Percentiles rank a stretch among this genome's conserved stretches.
These are phyloP conservation scores for Pichia sp. DNA, from an alignment of 1,139 yeast species.

Conservation along the genomic window DNA sequence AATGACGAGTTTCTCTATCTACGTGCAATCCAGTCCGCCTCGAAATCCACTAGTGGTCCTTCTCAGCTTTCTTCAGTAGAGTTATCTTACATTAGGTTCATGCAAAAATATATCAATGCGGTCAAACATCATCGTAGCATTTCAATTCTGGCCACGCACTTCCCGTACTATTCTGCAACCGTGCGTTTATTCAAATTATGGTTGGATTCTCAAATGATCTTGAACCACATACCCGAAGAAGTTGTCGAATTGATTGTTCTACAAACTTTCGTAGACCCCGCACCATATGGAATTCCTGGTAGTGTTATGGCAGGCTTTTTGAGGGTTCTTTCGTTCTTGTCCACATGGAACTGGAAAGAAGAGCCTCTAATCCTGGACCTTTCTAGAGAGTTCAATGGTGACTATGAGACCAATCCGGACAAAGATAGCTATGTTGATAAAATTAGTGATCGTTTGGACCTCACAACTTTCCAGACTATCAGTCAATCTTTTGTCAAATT, in stretches of 20 bases:
- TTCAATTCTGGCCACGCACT: constrained; percentile 65
- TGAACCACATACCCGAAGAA: constrained; percentile 71
- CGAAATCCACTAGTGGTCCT: constrained; percentile 32
- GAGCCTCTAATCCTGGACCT: constrained; percentile 78
- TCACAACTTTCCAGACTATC: constrained; percentile 59
- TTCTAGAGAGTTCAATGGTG: constrained; percentile 39
- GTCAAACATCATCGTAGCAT: constrained; percentile 82
- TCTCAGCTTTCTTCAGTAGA: constrained; percentile 59
- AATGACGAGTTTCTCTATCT: constrained; percentile 73
- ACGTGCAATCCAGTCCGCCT: constrained; percentile 60
- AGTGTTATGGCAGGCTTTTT: constrained; percentile 78
- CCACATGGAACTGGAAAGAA: constrained; percentile 93
- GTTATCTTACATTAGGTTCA: constrained; percentile 59
- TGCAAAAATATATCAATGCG: constrained; percentile 62
- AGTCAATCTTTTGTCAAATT: constrained; percentile 60
- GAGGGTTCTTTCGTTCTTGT: constrained; percentile 64
- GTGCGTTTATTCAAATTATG: constrained; percentile 83
- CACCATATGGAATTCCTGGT: constrained; percentile 76
- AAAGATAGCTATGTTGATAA: constrained; percentile 39
- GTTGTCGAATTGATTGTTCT: constrained; percentile 77
- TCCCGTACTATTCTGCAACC: constrained; percentile 72
- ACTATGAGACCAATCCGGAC: constrained; percentile 29
- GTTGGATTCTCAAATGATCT: constrained; percentile 69
- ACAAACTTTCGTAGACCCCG: constrained; percentile 81
- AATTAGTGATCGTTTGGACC: constrained; percentile 61